Evolutionary conservation across 306 rosid species (phyloP).

Genomic region (Elaeagnus macrophylla): DNA sequence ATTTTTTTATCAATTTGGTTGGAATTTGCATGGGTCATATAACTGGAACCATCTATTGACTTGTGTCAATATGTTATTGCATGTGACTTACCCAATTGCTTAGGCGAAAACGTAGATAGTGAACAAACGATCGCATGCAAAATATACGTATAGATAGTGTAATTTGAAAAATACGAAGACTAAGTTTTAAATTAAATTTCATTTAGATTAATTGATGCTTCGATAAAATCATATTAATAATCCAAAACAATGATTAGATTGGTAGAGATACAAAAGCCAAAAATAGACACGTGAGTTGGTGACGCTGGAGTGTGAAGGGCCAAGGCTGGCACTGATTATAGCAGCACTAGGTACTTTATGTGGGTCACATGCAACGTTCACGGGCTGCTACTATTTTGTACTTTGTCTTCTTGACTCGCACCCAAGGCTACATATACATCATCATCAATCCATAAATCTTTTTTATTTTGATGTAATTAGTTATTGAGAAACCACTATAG

Average conservation of each 20-base stretch:
- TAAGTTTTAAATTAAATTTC: no score
- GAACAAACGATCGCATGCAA: not conserved
- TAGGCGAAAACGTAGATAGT: not conserved
- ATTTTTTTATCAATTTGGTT: no score
- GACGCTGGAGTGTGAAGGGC: constrained; percentile 43
- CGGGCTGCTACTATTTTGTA: constrained; percentile 43
- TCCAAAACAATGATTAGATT: constrained; percentile 15
- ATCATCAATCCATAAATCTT: not conserved
- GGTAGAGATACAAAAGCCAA: constrained; percentile 37
- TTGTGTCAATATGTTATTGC: constrained; percentile 27
- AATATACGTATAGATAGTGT: not conserved
- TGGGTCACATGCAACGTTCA: constrained; percentile 97
- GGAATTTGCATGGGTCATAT: no score
- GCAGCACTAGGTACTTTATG: constrained; percentile 40
- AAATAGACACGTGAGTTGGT: constrained; percentile 87
- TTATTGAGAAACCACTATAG: no score
- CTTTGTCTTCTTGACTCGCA: constrained; percentile 42
- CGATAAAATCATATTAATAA: not conserved
- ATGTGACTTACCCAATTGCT: constrained; percentile 33
- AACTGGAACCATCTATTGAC: no score
- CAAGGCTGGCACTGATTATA: constrained; percentile 48
- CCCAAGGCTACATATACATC: constrained; percentile 17
- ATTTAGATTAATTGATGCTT: not conserved
- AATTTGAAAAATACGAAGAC: no score
- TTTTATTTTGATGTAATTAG: not conserved